These are phyloP conservation scores for Lenzites betulinus DNA, from an alignment of 768 basidiomycete genomes.

Conservation along the genomic window DNA sequence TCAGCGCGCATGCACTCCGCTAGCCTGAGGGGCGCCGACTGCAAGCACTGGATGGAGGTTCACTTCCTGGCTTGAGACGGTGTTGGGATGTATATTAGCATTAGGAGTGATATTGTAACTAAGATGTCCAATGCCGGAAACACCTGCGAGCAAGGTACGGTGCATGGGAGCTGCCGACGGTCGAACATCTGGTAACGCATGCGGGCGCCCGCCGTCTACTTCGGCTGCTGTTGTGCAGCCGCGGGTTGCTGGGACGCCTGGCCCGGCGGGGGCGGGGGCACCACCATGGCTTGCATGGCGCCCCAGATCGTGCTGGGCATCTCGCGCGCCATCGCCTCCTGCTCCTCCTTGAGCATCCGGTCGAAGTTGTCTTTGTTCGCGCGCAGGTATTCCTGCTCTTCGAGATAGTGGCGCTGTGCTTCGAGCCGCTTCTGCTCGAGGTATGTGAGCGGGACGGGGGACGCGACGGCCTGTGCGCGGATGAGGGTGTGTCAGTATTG, in stretches of 20 bases:
- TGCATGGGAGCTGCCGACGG: too few species aligned
- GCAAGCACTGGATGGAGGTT: too few species aligned
- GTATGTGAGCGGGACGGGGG: constrained; percentile 48
- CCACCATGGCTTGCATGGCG: constrained; percentile 22
- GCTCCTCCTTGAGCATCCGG: constrained; percentile 51
- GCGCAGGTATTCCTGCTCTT: constrained; percentile 54
- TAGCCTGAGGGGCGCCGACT: too few species aligned
- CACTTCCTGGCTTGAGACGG: too few species aligned
- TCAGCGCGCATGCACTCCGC: too few species aligned
- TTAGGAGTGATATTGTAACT: too few species aligned
- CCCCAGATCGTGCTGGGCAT: constrained; percentile 44
- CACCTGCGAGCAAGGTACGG: too few species aligned
- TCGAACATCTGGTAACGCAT: too few species aligned
- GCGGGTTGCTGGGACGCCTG: not conserved
- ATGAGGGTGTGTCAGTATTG: not conserved
- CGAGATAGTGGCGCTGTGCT: constrained; percentile 52
- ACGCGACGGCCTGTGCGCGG: constrained; percentile 26
- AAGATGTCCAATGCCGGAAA: too few species aligned
- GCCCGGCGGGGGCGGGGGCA: constrained; percentile 15
- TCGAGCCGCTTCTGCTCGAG: constrained; percentile 53
- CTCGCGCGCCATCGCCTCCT: constrained; percentile 48
- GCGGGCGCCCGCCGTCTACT: not conserved
- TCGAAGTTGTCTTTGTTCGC: constrained; percentile 55
- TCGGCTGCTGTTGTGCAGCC: not conserved
- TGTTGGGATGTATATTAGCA: too few species aligned